Evolutionary conservation across 768 basidiomycete species (phyloP).

Genomic region (Tulasnella sp.): DNA sequence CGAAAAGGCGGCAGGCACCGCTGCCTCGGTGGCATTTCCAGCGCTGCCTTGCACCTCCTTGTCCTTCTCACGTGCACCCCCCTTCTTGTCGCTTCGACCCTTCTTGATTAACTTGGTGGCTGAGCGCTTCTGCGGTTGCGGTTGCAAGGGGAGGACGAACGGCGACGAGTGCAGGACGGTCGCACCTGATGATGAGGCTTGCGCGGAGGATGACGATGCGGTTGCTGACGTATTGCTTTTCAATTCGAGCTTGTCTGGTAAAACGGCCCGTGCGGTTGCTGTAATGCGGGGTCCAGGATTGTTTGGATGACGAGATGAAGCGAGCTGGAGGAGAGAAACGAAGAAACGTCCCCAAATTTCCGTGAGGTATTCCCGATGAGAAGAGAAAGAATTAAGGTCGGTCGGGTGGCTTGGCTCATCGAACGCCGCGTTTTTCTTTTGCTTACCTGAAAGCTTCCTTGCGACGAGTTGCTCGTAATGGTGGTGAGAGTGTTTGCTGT

Average conservation of each 20-base stretch:
- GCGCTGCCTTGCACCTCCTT: not conserved
- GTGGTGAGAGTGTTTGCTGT: slow-evolving; percentile 19
- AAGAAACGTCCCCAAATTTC: not conserved
- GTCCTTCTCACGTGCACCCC: not conserved
- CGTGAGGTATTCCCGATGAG: not conserved
- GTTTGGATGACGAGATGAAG: not conserved
- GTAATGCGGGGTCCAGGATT: not conserved
- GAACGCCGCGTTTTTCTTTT: not conserved
- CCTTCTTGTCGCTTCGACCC: slow-evolving; percentile 7
- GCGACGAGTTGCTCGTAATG: slow-evolving; percentile 12
- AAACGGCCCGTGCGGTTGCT: not conserved
- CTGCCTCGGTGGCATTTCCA: not conserved
- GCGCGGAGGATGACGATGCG: no score
- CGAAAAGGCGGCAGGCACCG: not conserved
- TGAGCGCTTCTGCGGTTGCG: not conserved
- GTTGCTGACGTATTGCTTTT: not conserved
- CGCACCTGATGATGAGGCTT: no score
- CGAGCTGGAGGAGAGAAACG: no score
- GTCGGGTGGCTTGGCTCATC: not conserved
- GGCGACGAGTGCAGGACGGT: not conserved
- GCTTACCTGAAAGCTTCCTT: slow-evolving; percentile 4
- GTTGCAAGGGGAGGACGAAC: slow-evolving; percentile 1
- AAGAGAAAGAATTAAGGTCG: not conserved
- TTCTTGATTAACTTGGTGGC: not conserved
- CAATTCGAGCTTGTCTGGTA: not conserved